These are phyloP conservation scores for Sisymbrium irio DNA, from an alignment of 345 rosid species.

Conservation along the genomic window DNA sequence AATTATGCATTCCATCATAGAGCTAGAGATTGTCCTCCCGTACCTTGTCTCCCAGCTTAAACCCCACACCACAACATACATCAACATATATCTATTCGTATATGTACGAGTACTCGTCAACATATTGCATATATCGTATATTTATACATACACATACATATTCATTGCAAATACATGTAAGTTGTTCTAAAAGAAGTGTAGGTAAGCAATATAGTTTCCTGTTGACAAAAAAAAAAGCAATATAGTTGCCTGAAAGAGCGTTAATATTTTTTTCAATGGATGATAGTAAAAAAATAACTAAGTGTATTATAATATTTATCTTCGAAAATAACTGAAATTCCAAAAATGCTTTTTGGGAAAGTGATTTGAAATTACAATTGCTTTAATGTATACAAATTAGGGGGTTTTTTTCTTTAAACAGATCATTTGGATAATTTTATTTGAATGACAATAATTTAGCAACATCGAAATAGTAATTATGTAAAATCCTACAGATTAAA, in stretches of 20 bases:
- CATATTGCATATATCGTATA: too few relatives aligned
- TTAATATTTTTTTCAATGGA: neutral
- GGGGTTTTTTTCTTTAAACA: neutral
- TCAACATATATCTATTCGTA: neutral
- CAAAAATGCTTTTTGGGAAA: neutral
- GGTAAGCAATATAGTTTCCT: too few relatives aligned
- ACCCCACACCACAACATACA: slow-evolving; percentile 13
- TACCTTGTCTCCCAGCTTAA: slow-evolving; percentile 12
- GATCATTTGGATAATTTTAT: neutral
- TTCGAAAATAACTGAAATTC: neutral
- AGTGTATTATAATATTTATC: neutral
- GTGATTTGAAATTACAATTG: neutral
- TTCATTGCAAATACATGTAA: too few relatives aligned
- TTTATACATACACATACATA: too few relatives aligned
- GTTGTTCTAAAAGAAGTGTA: too few relatives aligned
- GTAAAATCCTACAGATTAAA: too few relatives aligned
- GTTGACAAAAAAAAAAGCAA: too few relatives aligned
- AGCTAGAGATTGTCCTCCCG: slow-evolving; percentile 18
- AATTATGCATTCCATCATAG: slow-evolving; percentile 30
- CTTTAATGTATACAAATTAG: neutral
- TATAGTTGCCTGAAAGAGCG: neutral
- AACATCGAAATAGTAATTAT: neutral
- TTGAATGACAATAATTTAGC: neutral
- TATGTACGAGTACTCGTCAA: too few relatives aligned
- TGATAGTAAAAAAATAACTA: neutral